phyloP scores from a whole-genome alignment of 495 filamentous ascomycete species.

The Daldinia childiae region DNA sequence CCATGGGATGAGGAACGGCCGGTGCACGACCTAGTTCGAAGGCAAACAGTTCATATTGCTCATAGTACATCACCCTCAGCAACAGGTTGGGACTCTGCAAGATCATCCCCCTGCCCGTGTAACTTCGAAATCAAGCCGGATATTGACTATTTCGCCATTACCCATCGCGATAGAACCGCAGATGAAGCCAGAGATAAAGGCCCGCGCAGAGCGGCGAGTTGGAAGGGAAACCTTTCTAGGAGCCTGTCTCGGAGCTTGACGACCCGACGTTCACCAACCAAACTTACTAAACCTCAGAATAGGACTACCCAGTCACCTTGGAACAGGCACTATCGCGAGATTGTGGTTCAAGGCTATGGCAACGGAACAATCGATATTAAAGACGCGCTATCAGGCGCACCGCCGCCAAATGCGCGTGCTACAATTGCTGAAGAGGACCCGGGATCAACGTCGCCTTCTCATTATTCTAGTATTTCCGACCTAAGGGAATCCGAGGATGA shows the following conservation, averaged over 20 bases:
- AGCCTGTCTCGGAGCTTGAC: slow-evolving; percentile 35
- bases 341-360: slow-evolving; percentile 54
- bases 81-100: neutral
- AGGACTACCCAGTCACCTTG: slow-evolving; percentile 12
- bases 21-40: slow-evolving; percentile 27
- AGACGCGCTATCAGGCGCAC: neutral
- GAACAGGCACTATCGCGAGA: slow-evolving; percentile 49
- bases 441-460: slow-evolving; percentile 4
- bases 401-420: neutral
- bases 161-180: slow-evolving; percentile 35
- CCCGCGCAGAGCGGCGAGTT: slow-evolving; percentile 19
- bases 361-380: slow-evolving; percentile 52
- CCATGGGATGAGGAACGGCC: slow-evolving; percentile 51
- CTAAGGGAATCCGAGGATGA: slow-evolving; percentile 36
- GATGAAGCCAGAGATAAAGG: slow-evolving; percentile 18
- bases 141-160: slow-evolving; percentile 53
- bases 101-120: neutral
- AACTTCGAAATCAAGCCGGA: slow-evolving; percentile 53
- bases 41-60: slow-evolving; percentile 35
- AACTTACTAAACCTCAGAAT: slow-evolving; percentile 37
- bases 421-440: slow-evolving; percentile 2
- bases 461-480: slow-evolving; percentile 36
- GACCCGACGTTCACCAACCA: slow-evolving; percentile 46
- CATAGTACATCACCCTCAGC: neutral
- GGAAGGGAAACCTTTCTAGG: slow-evolving; percentile 39